Conservation (phyloP, 495 filamentous ascomycete species). For the Achaetomiella virescens region DNA sequence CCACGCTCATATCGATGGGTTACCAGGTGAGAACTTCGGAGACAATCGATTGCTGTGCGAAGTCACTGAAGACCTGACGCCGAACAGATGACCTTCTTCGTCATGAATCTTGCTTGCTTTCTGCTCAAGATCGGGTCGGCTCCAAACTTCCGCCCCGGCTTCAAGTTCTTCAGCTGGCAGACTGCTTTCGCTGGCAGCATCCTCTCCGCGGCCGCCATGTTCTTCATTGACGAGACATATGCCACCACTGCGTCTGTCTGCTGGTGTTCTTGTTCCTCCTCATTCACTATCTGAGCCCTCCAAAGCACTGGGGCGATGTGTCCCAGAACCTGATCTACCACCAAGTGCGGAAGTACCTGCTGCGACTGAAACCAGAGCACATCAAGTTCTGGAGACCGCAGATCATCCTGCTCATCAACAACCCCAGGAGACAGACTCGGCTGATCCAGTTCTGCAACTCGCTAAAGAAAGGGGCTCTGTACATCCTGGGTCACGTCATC, state of each 20-base stretch:
- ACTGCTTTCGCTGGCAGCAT: slow-evolving; percentile 70
- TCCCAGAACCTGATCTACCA: slow-evolving; percentile 87
- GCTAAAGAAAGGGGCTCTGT: slow-evolving; percentile 79
- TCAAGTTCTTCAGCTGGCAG: slow-evolving; percentile 83
- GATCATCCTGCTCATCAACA: slow-evolving; percentile 78
- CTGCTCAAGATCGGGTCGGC: slow-evolving; percentile 87
- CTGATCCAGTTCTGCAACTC: slow-evolving; percentile 90
- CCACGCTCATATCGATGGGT: slow-evolving; percentile 82
- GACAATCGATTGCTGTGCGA: not conserved
- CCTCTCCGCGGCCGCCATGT: slow-evolving; percentile 73
- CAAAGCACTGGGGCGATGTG: slow-evolving; percentile 86
- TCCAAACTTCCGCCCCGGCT: slow-evolving; percentile 82
- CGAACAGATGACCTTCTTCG: slow-evolving; percentile 58
- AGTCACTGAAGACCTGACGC: slow-evolving; percentile 2
- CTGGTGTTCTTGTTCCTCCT: slow-evolving; percentile 71
- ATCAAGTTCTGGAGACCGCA: slow-evolving; percentile 90
- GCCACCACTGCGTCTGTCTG: slow-evolving; percentile 66
- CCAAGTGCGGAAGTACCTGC: slow-evolving; percentile 81
- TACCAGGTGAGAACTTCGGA: slow-evolving; percentile 60
- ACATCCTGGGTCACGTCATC: slow-evolving; percentile 81
- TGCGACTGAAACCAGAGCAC: slow-evolving; percentile 77
- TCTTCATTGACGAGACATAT: slow-evolving; percentile 81
- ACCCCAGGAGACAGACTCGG: slow-evolving; percentile 67
- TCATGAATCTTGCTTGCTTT: slow-evolving; percentile 82
- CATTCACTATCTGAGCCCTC: slow-evolving; percentile 78